Base-by-base conservation (phyloP, 2,329 filamentous ascomycete species). In the Hypoxylon sp. region DNA sequence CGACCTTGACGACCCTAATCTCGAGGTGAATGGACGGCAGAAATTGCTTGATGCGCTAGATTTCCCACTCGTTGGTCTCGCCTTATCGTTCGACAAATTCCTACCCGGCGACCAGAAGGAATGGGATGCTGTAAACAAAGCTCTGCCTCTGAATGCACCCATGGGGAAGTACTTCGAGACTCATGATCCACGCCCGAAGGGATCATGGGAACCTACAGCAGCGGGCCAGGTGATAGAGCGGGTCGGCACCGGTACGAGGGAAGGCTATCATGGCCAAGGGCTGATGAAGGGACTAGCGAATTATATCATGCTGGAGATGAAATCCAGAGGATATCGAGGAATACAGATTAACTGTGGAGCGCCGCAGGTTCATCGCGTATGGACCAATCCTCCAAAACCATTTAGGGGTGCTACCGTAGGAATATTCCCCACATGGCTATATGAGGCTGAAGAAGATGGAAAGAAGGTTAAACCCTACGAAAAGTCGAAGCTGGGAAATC, bases 261-360 rank as follows among this genome's bases (percentile, higher is more conserved):
- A 52, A 1, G 72, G 60, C 1, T 73, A 73, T 19, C 55, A 66
- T 9, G 67, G 69, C 1, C 65, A 67, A 23, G 73, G 73, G 6
- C 56, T 74, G 2, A 75, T 74, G 73, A 68, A 67, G 45, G 62
- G 50, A 5, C 41, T 75, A 14, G 63, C 71, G 45, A 68, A 48
- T 21, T 74, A 73, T 41, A 63, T 74, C 41, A 74, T 74, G 72
- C 63, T 70, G 17, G 72, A 75, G 38, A 65, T 69, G 65, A 67
- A 71, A 48, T 68, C 70, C 2, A 61, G 56, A 52, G 72, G 72
- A 30, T 75, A 63, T 52, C 61, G 65, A 59, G 68, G 60, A 50
- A 73, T 74, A 21, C 64, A 72, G 52, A 68, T 73, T 43, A 60
- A 49, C 48, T 64, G 65, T 21, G 62, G 62, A 45, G 61, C 63